Evolutionary conservation across 2,329 filamentous ascomycete genomes (phyloP), one percentile per base, ranked within the genome.

Genomic region (Chaetomium globosum): DNA sequence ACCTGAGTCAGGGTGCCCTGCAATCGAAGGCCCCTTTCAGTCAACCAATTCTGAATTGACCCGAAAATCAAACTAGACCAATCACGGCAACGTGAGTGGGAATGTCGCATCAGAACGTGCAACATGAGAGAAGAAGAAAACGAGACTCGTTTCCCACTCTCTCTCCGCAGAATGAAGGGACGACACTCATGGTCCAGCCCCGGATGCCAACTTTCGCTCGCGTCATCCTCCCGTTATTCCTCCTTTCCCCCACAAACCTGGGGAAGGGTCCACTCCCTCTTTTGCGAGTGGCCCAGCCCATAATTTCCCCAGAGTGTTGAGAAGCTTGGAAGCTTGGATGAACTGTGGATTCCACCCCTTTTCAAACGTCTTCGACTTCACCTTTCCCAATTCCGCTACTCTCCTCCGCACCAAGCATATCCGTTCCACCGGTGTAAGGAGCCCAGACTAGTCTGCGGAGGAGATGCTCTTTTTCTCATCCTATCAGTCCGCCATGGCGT

Each of bases 291-390:
- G 8, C 55, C 52, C n/a, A 54, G 31, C 51, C 57, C 63, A 36
- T 51, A 57, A 26, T 57, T 65, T 65, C 63, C 63, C 63, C 63
- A 61, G 63, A 53, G n/a, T 31, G 39, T 43, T 16, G 30, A 59
- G 30, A 59, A 31, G 33, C 31, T 16, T 36, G 39, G 31, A 33
- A 21, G 46, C 33, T 36, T 52, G 49, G 49, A 28, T 26, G 21
- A 23, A 48, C 36, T 23, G 10, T 39, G 31, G 57, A 46, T 53
- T 53, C 57, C 55, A 6, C 26, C 28, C 36, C 30, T 21, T 51
- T 28, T n/a, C 1, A 19, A 28, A 19, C 16, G 28, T 28, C 21
- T 43, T 28, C 48, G 4, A 28, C 23, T 28, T 51, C 48, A 28
- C 21, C 23, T 28, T 51, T 51, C 12, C 12, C 23, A 16, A 21